A percentile compares a stretch with the other conserved stretches of the same genome.
Conservation (phyloP, 345 rosid genomes). For the Sonneratia alba region DNA sequence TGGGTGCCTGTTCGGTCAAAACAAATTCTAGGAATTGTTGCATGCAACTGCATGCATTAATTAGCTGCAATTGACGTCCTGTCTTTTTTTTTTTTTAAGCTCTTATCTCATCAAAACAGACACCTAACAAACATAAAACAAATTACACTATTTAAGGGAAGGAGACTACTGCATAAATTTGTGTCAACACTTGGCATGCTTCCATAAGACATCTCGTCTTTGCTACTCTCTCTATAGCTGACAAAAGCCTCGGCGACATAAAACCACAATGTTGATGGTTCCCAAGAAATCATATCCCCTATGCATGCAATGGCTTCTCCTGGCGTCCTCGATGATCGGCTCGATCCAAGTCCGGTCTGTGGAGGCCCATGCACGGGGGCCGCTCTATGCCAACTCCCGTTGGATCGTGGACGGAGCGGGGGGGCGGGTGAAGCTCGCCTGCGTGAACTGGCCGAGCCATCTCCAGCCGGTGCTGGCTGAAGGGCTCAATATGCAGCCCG, state of each 20-base stretch:
- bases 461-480: constrained; percentile 56
- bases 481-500: constrained; percentile 61
- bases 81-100: too few species aligned
- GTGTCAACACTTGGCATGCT: not conserved
- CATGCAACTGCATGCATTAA: too few species aligned
- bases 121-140: too few species aligned
- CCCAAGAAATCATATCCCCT: not conserved
- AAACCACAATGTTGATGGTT: not conserved
- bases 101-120: too few species aligned
- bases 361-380: not conserved
- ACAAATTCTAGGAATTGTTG: too few species aligned
- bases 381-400: constrained; percentile 6
- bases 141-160: too few species aligned
- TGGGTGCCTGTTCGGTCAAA: too few species aligned
- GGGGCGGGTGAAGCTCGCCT: constrained; percentile 14
- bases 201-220: not conserved
- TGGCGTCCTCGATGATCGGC: not conserved
- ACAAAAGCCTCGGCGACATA: not conserved
- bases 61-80: too few species aligned
- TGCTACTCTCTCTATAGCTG: not conserved
- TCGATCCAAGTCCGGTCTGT: not conserved
- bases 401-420: constrained; percentile 14
- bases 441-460: constrained; percentile 27
- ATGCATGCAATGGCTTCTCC: not conserved
- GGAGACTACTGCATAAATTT: too few species aligned